Conservation (phyloP, 805 yeast species). For the Wickerhamiella azyma region DNA sequence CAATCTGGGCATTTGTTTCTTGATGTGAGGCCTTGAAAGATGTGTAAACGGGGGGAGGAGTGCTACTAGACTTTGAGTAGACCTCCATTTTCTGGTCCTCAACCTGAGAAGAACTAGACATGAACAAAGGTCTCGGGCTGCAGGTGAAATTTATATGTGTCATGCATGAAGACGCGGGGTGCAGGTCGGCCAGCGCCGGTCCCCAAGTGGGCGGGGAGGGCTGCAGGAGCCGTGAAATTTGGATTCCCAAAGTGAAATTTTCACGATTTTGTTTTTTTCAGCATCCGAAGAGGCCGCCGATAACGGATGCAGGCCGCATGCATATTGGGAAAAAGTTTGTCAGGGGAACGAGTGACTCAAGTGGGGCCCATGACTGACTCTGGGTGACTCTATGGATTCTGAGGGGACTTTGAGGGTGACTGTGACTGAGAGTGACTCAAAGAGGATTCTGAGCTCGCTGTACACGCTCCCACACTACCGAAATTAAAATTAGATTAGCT, state of each 20-base stretch:
- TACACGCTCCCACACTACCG: too few relatives aligned
- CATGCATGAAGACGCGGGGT: background rate
- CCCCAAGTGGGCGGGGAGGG: background rate
- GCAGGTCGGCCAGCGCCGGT: background rate
- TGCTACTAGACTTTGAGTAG: background rate
- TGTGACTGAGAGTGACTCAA: background rate
- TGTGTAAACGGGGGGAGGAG: background rate
- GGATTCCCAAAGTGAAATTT: too few relatives aligned
- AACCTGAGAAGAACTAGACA: background rate
- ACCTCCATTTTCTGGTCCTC: background rate
- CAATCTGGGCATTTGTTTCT: conserved; percentile 7
- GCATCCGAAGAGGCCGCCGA: background rate
- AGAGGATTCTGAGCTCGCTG: background rate
- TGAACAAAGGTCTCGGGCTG: background rate
- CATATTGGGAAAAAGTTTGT: background rate
- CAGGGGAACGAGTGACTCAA: background rate
- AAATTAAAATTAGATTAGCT: background rate
- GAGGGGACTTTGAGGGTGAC: too few relatives aligned
- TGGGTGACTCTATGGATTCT: too few relatives aligned
- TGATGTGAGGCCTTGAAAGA: background rate
- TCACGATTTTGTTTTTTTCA: too few relatives aligned
- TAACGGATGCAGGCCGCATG: background rate
- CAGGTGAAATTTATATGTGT: background rate
- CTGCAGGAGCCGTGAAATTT: too few relatives aligned
- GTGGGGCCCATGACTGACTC: too few relatives aligned